Conservation (phyloP, 2,329 filamentous ascomycete species). For the Pseudogymnoascus pannorum region DNA sequence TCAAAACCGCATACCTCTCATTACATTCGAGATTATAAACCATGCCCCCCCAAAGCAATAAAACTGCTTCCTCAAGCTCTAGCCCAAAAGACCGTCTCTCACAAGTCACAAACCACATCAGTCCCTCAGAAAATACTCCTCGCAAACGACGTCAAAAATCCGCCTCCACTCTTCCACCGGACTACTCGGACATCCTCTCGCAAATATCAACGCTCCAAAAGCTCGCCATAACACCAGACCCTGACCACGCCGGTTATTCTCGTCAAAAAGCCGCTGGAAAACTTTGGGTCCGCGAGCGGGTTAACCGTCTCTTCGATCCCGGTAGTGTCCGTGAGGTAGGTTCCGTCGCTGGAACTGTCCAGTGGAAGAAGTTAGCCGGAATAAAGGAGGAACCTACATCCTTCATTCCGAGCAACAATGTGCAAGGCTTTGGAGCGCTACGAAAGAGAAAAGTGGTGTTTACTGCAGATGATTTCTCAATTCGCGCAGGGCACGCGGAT, state of each 20-base stretch:
- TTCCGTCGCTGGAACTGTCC: slow-evolving; percentile 50
- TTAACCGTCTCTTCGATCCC: slow-evolving; percentile 49
- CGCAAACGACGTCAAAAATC: slow-evolving; percentile 19
- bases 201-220: slow-evolving; percentile 46
- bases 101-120: slow-evolving; percentile 26
- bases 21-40: background rate
- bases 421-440: slow-evolving; percentile 50
- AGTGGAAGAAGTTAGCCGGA: slow-evolving; percentile 43
- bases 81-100: slow-evolving; percentile 25
- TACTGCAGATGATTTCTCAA: slow-evolving; percentile 57
- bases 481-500: slow-evolving; percentile 57
- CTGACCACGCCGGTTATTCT: slow-evolving; percentile 48
- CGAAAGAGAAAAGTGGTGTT: slow-evolving; percentile 48
- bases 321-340: slow-evolving; percentile 53
- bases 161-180: slow-evolving; percentile 41
- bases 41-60: background rate
- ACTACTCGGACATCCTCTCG: slow-evolving; percentile 53
- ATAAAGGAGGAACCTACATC: slow-evolving; percentile 39
- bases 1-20: background rate
- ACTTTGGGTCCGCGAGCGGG: slow-evolving; percentile 56
- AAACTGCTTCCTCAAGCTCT: background rate
- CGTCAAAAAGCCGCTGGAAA: slow-evolving; percentile 57
- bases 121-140: slow-evolving; percentile 17
- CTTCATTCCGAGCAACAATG: slow-evolving; percentile 54
- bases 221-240: slow-evolving; percentile 48